Evolutionary conservation across 1,284 basidiomycete species (phyloP).

Genomic region (Coriolopsis trogii): DNA sequence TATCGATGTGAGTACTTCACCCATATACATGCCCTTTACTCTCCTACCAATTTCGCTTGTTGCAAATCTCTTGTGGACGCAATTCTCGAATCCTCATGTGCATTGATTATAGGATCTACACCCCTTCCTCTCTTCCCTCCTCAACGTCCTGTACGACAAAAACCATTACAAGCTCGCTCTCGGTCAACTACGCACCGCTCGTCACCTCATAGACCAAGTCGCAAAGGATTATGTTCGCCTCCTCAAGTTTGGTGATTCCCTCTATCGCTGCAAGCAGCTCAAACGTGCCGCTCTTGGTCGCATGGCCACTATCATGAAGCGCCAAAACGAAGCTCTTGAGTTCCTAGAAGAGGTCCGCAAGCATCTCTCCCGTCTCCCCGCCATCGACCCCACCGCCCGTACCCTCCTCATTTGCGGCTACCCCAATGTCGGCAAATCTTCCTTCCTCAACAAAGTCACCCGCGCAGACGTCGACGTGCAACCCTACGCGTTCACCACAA

Average conservation of each 20-base stretch:
- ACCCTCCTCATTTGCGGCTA: slow-evolving; percentile 96
- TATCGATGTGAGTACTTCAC: slow-evolving; percentile 86
- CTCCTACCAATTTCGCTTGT: no score
- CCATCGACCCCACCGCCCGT: slow-evolving; percentile 96
- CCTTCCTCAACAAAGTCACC: slow-evolving; percentile 98
- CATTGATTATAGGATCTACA: slow-evolving; percentile 91
- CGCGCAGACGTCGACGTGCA: slow-evolving; percentile 97
- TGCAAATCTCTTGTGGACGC: no score
- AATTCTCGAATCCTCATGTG: no score
- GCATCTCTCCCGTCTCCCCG: slow-evolving; percentile 94
- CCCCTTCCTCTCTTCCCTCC: slow-evolving; percentile 90
- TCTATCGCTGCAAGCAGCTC: slow-evolving; percentile 96
- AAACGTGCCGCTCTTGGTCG: slow-evolving; percentile 94
- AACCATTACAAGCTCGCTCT: slow-evolving; percentile 98
- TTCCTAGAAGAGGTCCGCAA: slow-evolving; percentile 98
- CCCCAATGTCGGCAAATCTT: slow-evolving; percentile 97
- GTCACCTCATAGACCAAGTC: slow-evolving; percentile 94
- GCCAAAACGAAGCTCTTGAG: slow-evolving; percentile 95
- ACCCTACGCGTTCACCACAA: slow-evolving; percentile 97
- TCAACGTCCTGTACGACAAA: slow-evolving; percentile 98
- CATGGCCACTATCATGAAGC: slow-evolving; percentile 96
- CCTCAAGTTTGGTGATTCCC: slow-evolving; percentile 94
- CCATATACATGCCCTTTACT: no score
- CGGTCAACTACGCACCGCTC: slow-evolving; percentile 90
- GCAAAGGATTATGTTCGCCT: slow-evolving; percentile 95